These are phyloP conservation scores for Rhododendron mucronatum DNA, from an alignment of 148 eudicot species.

Conservation along the genomic window DNA sequence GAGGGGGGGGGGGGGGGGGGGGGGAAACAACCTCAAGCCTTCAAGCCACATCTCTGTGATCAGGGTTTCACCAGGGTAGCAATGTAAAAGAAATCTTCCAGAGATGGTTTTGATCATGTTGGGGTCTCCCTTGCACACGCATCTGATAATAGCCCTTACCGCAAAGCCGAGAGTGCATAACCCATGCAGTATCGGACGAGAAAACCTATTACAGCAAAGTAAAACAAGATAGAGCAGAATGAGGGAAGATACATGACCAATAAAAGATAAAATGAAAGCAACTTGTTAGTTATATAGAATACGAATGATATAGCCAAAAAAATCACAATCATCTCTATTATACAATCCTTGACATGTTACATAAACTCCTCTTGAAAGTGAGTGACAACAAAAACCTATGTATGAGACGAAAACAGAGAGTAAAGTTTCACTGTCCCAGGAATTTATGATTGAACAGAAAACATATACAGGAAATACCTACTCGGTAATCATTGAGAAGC, in stretches of 20 bases:
- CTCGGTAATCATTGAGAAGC: background rate
- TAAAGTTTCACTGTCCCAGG: background rate
- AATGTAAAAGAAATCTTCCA: conserved; percentile 74
- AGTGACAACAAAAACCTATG: background rate
- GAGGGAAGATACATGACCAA: background rate
- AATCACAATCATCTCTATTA: background rate
- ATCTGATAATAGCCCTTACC: conserved; percentile 63
- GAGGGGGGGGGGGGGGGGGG: too few relatives aligned
- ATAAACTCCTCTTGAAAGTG: background rate
- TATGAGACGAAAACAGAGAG: background rate
- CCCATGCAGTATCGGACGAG: conserved; percentile 88
- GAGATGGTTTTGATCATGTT: conserved; percentile 67
- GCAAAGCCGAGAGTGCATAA: conserved; percentile 92
- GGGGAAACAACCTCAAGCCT: conserved; percentile 48
- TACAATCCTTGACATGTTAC: background rate
- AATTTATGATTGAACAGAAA: background rate
- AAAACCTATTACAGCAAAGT: conserved; percentile 36
- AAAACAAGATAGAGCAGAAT: conserved; percentile 8
- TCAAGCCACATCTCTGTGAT: conserved; percentile 96
- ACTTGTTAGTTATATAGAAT: background rate
- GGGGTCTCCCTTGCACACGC: conserved; percentile 72
- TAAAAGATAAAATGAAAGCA: background rate
- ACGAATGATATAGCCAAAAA: background rate
- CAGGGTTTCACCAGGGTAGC: conserved; percentile 85
- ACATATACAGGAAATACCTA: background rate